These are phyloP conservation scores for Penicillium roqueforti DNA, from an alignment of 495 filamentous ascomycete species.

Conservation along the genomic window DNA sequence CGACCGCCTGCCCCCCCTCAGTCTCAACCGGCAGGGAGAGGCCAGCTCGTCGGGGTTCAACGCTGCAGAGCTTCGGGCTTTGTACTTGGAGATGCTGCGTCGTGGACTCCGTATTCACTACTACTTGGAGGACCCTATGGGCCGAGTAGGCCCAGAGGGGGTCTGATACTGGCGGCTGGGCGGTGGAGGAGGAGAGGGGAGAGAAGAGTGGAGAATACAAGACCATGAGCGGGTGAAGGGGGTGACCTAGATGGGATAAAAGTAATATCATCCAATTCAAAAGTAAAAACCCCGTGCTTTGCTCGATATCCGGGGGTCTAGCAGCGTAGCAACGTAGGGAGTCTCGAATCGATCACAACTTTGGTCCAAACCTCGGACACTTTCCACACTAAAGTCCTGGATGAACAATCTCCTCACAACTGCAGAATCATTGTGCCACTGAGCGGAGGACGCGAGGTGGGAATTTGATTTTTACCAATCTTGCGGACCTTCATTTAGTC, in stretches of 20 bases:
- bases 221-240: background rate
- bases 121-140: background rate
- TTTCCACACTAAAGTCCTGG: no score
- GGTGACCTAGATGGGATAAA: background rate
- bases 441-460: no score
- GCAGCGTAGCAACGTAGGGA: background rate
- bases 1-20: background rate
- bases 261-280: background rate
- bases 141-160: background rate
- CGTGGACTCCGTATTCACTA: constrained; percentile 2
- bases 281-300: background rate
- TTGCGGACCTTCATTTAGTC: no score
- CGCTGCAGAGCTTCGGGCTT: background rate
- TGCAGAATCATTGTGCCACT: no score
- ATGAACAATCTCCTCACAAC: no score
- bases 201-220: background rate
- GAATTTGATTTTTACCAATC: no score
- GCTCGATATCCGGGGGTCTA: background rate
- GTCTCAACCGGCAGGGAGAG: background rate
- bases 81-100: constrained; percentile 2
- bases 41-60: background rate
- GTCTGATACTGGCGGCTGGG: background rate
- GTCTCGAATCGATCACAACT: background rate
- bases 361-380: no score
- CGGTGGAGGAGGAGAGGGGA: background rate